A percentile compares a stretch with the other conserved stretches of the same genome.
These are phyloP conservation scores for Pulveroboletus sp. DNA, from an alignment of 768 basidiomycete genomes.

Conservation along the genomic window DNA sequence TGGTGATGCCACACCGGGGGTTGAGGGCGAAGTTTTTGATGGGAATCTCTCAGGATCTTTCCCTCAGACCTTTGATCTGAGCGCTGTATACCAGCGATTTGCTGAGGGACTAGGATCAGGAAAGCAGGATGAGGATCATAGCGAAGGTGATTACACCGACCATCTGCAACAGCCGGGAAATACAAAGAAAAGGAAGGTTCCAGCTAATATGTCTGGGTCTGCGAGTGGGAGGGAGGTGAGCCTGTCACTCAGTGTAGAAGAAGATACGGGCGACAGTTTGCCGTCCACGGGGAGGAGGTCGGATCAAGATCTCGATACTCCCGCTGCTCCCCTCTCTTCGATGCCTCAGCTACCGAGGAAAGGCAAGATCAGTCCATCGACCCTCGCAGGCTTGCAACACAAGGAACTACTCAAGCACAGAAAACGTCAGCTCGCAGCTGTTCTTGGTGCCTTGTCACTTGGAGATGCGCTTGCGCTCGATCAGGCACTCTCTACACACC, in stretches of 20 bases:
- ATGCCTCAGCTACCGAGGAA: conserved; percentile 22
- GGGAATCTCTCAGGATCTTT: conserved; percentile 19
- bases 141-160: conserved; percentile 61
- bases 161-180: conserved; percentile 75
- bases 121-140: conserved; percentile 48
- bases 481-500: conserved; percentile 59
- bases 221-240: conserved; percentile 39
- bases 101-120: conserved; percentile 22
- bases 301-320: conserved; percentile 23
- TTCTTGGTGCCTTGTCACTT: conserved; percentile 61
- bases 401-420: conserved; percentile 68
- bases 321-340: conserved; percentile 17
- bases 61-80: conserved; percentile 26
- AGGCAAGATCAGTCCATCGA: conserved; percentile 54
- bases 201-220: conserved; percentile 49
- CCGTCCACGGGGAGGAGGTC: conserved; percentile 24
- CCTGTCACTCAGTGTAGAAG: conserved; percentile 40
- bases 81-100: conserved; percentile 24
- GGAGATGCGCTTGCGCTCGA: conserved; percentile 73
- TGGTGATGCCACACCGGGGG: conserved; percentile 34
- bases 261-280: conserved; percentile 33
- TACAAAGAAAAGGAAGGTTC: conserved; percentile 86
- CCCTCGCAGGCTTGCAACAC: conserved; percentile 65
- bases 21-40: conserved; percentile 13
- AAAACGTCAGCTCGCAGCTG: conserved; percentile 66